Evolutionary conservation across 129 eudicot species (phyloP).

Genomic region (Erigeron canadensis): DNA sequence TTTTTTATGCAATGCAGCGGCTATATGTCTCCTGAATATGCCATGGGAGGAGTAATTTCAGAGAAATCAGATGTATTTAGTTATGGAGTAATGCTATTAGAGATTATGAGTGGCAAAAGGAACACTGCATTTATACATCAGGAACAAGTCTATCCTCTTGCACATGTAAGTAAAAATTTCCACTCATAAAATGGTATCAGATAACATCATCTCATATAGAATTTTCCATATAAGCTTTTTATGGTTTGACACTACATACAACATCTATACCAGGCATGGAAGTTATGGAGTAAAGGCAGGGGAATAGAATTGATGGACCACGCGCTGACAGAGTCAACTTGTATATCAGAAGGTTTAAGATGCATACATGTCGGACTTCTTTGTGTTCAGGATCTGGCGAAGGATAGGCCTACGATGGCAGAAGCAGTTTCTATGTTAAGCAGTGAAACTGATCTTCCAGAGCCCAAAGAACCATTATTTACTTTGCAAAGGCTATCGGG

Average conservation of each 20-base stretch:
- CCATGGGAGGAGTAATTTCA: neutral
- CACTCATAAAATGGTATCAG: too few species aligned
- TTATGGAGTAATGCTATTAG: neutral
- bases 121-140: neutral
- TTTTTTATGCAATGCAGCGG: neutral
- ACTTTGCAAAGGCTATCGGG: slow-evolving; percentile 27
- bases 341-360: slow-evolving; percentile 28
- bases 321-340: slow-evolving; percentile 13
- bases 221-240: neutral
- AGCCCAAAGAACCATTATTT: slow-evolving; percentile 38
- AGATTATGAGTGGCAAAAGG: neutral
- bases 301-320: slow-evolving; percentile 41
- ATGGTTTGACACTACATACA: neutral
- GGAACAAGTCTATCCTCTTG: too few species aligned
- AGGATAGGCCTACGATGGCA: slow-evolving; percentile 42
- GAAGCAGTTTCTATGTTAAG: slow-evolving; percentile 36
- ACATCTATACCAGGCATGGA: slow-evolving; percentile 43
- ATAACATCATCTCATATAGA: too few species aligned
- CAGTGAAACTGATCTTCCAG: slow-evolving; percentile 35
- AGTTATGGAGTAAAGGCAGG: slow-evolving; percentile 37
- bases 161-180: too few species aligned
- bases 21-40: neutral
- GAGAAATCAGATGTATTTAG: neutral
- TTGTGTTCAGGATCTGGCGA: slow-evolving; percentile 39
- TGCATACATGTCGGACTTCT: slow-evolving; percentile 47